Conservation (phyloP, 176 grass and related monocot species). For the Musa schizocarpa region DNA sequence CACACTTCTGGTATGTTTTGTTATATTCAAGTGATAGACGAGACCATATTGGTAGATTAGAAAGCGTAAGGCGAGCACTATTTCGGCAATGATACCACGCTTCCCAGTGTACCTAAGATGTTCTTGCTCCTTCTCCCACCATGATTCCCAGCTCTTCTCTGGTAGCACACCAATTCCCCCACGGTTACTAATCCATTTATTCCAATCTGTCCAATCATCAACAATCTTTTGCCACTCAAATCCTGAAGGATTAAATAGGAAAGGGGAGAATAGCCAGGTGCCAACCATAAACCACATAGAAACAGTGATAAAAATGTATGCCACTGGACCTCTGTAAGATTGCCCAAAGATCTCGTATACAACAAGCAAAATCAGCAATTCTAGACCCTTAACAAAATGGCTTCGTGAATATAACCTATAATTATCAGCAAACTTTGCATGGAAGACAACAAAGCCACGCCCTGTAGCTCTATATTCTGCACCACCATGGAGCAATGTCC, state of each 20-base stretch:
- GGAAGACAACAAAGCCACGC: slow-evolving; percentile 97
- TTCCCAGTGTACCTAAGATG: slow-evolving; percentile 70
- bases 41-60: slow-evolving; percentile 96
- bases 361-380: slow-evolving; percentile 78
- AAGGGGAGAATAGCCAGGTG: slow-evolving; percentile 95
- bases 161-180: slow-evolving; percentile 74
- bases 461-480: slow-evolving; percentile 85
- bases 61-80: slow-evolving; percentile 67
- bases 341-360: slow-evolving; percentile 90
- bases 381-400: slow-evolving; percentile 91
- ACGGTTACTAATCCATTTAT: slow-evolving; percentile 89
- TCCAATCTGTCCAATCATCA: slow-evolving; percentile 94
- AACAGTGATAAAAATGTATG: slow-evolving; percentile 82
- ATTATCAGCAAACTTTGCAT: slow-evolving; percentile 89
- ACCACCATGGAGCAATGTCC: slow-evolving; percentile 83
- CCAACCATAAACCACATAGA: slow-evolving; percentile 99
- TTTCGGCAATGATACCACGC: slow-evolving; percentile 64
- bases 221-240: slow-evolving; percentile 99
- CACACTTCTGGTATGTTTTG: slow-evolving; percentile 47
- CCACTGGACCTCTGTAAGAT: slow-evolving; percentile 56
- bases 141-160: slow-evolving; percentile 93
- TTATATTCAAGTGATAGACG: slow-evolving; percentile 90
- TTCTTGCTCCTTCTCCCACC: slow-evolving; percentile 93
- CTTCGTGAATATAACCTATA: slow-evolving; percentile 83
- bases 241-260: slow-evolving; percentile 94